Conservation (phyloP, 768 basidiomycete genomes). For the Suillus spraguei region DNA sequence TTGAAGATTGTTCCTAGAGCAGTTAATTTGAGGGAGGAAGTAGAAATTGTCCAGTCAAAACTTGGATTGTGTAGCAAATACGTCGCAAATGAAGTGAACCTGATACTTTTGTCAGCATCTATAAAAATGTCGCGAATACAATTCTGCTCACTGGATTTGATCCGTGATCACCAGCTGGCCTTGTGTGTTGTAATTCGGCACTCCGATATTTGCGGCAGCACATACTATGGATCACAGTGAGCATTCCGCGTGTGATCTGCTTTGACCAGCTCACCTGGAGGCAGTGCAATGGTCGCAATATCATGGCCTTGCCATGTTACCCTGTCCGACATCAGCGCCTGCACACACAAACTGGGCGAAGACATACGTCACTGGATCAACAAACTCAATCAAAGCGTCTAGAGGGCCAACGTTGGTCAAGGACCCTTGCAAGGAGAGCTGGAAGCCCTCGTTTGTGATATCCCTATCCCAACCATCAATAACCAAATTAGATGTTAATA, state of each 20-base stretch:
- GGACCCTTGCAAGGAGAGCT: slow-evolving; percentile 59
- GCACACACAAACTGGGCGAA: neutral
- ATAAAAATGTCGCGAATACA: neutral
- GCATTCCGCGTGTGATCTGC: neutral
- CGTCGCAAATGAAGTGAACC: slow-evolving; percentile 68
- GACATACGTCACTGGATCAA: slow-evolving; percentile 59
- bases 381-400: slow-evolving; percentile 68
- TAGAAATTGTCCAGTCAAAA: slow-evolving; percentile 74
- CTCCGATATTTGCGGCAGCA: slow-evolving; percentile 65
- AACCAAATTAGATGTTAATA: slow-evolving; percentile 26
- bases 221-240: slow-evolving; percentile 47
- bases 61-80: slow-evolving; percentile 63
- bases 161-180: slow-evolving; percentile 61
- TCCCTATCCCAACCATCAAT: slow-evolving; percentile 55
- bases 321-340: slow-evolving; percentile 29
- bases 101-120: slow-evolving; percentile 20
- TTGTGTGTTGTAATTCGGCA: slow-evolving; percentile 59
- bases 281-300: slow-evolving; percentile 67
- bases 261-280: slow-evolving; percentile 43
- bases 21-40: slow-evolving; percentile 58
- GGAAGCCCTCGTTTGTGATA: slow-evolving; percentile 62
- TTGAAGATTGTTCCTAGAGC: slow-evolving; percentile 74
- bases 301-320: slow-evolving; percentile 64
- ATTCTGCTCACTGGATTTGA: slow-evolving; percentile 41
- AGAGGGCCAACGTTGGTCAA: slow-evolving; percentile 66